These are phyloP conservation scores for Coffea humblotiana DNA, from an alignment of 305 asterid species.

Conservation along the genomic window DNA sequence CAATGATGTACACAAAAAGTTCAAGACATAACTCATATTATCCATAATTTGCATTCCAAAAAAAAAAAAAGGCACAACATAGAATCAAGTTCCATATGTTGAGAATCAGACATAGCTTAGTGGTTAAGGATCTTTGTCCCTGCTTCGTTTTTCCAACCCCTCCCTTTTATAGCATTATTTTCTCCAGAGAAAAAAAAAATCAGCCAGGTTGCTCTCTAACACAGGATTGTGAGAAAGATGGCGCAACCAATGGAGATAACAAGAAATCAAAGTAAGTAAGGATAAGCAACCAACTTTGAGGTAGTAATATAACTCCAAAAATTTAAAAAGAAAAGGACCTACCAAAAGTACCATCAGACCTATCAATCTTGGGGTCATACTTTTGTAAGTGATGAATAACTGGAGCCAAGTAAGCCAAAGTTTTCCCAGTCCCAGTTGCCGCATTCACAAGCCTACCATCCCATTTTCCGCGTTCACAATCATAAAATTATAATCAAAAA, in stretches of 20 bases:
- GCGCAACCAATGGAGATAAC: neutral
- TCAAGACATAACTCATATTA: neutral
- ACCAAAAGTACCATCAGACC: slow-evolving; percentile 93
- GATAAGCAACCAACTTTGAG: neutral
- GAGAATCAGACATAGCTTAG: neutral
- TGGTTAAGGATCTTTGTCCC: neutral
- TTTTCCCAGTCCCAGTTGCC: slow-evolving; percentile 95
- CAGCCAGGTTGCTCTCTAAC: no score
- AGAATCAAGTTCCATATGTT: no score
- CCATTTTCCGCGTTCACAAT: slow-evolving; percentile 5
- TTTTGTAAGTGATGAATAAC: slow-evolving; percentile 76
- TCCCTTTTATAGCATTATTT: no score
- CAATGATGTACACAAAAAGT: no score
- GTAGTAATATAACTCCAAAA: neutral
- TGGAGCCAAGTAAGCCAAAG: slow-evolving; percentile 92
- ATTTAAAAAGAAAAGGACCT: slow-evolving; percentile 18
- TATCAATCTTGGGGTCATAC: slow-evolving; percentile 58
- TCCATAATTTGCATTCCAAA: neutral
- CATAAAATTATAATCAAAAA: slow-evolving; percentile 2
- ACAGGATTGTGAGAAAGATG: no score
- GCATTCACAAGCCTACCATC: slow-evolving; percentile 85
- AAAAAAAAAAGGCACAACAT: no score
- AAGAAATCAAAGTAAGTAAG: neutral
- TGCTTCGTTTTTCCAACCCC: no score
- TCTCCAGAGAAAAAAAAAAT: no score